Base-by-base conservation (phyloP, 345 rosid genomes). In the Aurinia saxatilis region DNA sequence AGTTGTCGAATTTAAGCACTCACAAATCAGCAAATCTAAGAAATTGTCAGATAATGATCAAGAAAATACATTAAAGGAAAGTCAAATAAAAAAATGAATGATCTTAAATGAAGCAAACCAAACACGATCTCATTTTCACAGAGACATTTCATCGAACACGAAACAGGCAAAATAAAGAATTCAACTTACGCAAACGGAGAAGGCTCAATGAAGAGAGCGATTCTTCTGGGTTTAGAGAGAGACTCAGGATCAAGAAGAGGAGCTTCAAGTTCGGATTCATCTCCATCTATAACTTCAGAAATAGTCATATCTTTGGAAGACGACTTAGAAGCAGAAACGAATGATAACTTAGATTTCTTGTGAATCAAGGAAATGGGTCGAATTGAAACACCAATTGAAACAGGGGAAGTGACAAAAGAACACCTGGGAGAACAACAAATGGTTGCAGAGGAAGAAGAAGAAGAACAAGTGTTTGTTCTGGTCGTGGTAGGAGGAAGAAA, bases 161-260 rank as follows among this genome's bases (percentile, higher is more conserved):
- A 4, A 52, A 37, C 37, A 59, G 12, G 17, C 60, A 65, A 30
- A 0, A 16, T 14, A 5, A 16, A 16, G 38, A 25, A 11, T 13
- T 21, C 8, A 40, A 25, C 93, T 87, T 75, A 92, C 98, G 97
- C 80, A 60, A 93, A 93, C 13, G 99, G 99, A 13, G 99, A 93
- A 57, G 99, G 99, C 83, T 93, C 99, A 14, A 93, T 85, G 59
- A 93, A 93, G 47, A 93, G 92, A 69, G 86, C 99, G 68, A 93
- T 87, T 10, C 99, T 87, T 5, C 95, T 80, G 8, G 97, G 96
- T 65, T 75, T 76, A 25, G 65, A 70, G 66, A 35, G 62, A 16
- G 59, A 68, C 46, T 80, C 95, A 0, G 84, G 60, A 49, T 87
- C 92, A 37, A 82, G 70, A 54, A 67, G 76, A 0, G 76, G 76